Base-by-base conservation (phyloP, 2,329 filamentous ascomycete species). In the Byssochlamys sp. region DNA sequence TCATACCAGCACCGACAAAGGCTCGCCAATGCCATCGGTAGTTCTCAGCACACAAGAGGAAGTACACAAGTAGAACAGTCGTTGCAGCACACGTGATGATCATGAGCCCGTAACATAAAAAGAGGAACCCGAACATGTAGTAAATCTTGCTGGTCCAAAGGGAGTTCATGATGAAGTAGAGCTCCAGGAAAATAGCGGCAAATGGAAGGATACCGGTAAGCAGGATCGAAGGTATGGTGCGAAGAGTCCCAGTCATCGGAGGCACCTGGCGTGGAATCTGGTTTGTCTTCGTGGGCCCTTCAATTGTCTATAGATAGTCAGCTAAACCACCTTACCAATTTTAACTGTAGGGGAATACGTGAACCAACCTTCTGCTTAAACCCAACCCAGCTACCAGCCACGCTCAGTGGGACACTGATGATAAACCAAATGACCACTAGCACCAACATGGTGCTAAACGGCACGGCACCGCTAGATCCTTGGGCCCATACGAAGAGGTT, bases 71-170 rank as follows among this genome's bases (percentile, higher is more conserved):
- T 19, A 99, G 79, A 7, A 97, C 86, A 0, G 94, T 97, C 48
- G 95, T 92, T 0, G 91, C 87, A 0, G 92, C 92, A 59, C 88
- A 91, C 1, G 94, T 97, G 66, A 96, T 88, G 66, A 97, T 90
- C 91, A 99, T 96, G 54, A 99, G 83, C 10, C 89, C 91, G 69
- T 96, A 99, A 80, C 91, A 96, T 57, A 99, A 82, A 80, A 99
- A 99, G 35, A 99, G 79, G 81, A 99, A 99, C 25, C 94, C 94
- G 68, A 99, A 99, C 94, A 99, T 99, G 82, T 99, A 99, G 81
- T 99, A 99, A 64, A 99, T 94, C 75, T 94, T 90, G 78, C 87
- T 92, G 75, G 95, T 96, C 94, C 94, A 99, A 71, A 99, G 92
- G 27, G 90, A 95, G 76, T 87, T 95, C 90, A 99, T 95, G 78